Percentiles rank a stretch among this genome's conserved stretches.
phyloP scores from a whole-genome alignment of 768 basidiomycete genomes.

The Collybia nuda region DNA sequence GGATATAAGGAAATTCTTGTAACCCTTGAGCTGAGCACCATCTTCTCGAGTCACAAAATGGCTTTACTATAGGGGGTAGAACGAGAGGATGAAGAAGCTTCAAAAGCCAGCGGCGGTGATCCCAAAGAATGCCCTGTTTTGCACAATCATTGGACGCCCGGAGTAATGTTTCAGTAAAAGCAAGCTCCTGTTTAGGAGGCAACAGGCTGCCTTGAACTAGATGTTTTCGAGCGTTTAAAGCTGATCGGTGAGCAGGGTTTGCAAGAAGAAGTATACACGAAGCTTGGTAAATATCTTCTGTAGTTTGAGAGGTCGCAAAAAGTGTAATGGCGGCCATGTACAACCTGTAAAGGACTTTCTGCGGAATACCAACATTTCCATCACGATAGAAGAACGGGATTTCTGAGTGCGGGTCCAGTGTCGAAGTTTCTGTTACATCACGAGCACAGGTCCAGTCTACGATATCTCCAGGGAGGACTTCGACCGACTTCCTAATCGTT shows the following conservation, averaged over 20 bases:
- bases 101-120: constrained; percentile 69
- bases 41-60: constrained; percentile 1
- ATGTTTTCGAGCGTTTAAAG: constrained; percentile 58
- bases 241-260: constrained; percentile 72
- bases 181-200: constrained; percentile 45
- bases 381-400: constrained; percentile 58
- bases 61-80: constrained; percentile 6
- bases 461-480: constrained; percentile 61
- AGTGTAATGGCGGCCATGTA: constrained; percentile 45
- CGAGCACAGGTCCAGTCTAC: constrained; percentile 39
- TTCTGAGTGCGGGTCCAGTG: constrained; percentile 18
- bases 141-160: constrained; percentile 52
- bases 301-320: constrained; percentile 28
- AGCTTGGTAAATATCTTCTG: constrained; percentile 15
- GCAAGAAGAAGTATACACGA: constrained; percentile 56
- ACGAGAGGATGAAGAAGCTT: constrained; percentile 22
- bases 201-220: constrained; percentile 40
- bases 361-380: constrained; percentile 64
- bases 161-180: constrained; percentile 42
- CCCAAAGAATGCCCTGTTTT: constrained; percentile 71
- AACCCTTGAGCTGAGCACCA: constrained; percentile 26
- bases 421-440: constrained; percentile 12
- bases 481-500: constrained; percentile 40
- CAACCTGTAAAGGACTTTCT: constrained; percentile 50
- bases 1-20: constrained; percentile 30